Evolutionary conservation across 108 stramenopile genomes (phyloP).

Genomic region (Skeletonema tropicum): DNA sequence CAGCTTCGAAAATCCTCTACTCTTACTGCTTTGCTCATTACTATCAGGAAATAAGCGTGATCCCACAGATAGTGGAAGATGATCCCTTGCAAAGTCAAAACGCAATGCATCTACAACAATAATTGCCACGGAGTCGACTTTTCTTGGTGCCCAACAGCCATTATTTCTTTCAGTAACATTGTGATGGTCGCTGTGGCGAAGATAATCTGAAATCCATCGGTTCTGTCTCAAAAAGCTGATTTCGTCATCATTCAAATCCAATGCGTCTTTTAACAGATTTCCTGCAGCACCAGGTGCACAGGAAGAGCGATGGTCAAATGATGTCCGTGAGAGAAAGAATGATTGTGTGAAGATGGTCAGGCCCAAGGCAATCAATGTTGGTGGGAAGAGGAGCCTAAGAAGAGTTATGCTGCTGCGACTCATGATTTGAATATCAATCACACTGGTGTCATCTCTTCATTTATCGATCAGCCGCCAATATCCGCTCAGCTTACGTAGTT

Average conservation of each 20-base stretch:
- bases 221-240: constrained; percentile 14
- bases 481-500: too few relatives aligned
- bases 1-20: constrained; percentile 57
- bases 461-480: background rate
- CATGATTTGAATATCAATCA: background rate
- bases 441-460: background rate
- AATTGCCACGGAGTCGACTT: constrained; percentile 80
- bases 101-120: constrained; percentile 95
- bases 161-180: background rate
- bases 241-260: constrained; percentile 19
- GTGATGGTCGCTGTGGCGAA: background rate
- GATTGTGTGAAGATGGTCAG: constrained; percentile 55
- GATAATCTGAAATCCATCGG: constrained; percentile 18
- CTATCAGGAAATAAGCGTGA: constrained; percentile 46
- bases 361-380: constrained; percentile 34
- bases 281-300: constrained; percentile 32
- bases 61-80: constrained; percentile 76
- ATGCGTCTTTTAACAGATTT: background rate
- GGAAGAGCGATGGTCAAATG: constrained; percentile 48
- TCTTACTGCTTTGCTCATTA: constrained; percentile 14
- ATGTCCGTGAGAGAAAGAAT: constrained; percentile 75
- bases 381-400: constrained; percentile 5
- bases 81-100: constrained; percentile 91
- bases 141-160: constrained; percentile 82
- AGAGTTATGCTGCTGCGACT: background rate